Conservation (phyloP, 2,329 filamentous ascomycete genomes). For the Pyrenophora graminea region DNA sequence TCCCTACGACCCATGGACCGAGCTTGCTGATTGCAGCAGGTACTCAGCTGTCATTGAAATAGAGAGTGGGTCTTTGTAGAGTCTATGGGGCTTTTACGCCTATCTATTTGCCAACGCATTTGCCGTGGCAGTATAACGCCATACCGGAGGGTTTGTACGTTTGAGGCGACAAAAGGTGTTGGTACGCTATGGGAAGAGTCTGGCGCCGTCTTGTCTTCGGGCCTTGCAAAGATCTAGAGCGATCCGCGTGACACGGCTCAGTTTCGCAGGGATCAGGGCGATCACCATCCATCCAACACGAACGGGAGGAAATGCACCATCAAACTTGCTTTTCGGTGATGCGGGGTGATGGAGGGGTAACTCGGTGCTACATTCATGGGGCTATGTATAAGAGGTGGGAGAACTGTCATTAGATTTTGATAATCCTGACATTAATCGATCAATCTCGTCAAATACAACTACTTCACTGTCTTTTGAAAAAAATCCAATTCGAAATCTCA, state of each 20-base stretch:
- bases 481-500: background rate
- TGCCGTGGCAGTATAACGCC: background rate
- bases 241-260: constrained; percentile 3
- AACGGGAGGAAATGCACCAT: background rate
- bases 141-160: background rate
- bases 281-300: background rate
- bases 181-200: background rate
- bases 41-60: background rate
- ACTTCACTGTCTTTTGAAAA: background rate
- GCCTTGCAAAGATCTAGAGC: constrained; percentile 7
- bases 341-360: constrained; percentile 8
- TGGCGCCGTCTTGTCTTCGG: background rate
- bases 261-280: constrained; percentile 6
- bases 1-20: too few relatives aligned
- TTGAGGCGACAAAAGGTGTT: background rate
- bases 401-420: background rate
- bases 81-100: background rate
- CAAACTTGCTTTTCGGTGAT: constrained; percentile 5
- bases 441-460: background rate
- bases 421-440: background rate
- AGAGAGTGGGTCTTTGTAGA: background rate
- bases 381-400: background rate
- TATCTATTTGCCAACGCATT: background rate
- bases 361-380: background rate
- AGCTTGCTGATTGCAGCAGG: background rate